A percentile compares a stretch with the other conserved stretches of the same genome.
Evolutionary conservation across 768 basidiomycete species (phyloP).

Genomic region (Termitomyces sp.): DNA sequence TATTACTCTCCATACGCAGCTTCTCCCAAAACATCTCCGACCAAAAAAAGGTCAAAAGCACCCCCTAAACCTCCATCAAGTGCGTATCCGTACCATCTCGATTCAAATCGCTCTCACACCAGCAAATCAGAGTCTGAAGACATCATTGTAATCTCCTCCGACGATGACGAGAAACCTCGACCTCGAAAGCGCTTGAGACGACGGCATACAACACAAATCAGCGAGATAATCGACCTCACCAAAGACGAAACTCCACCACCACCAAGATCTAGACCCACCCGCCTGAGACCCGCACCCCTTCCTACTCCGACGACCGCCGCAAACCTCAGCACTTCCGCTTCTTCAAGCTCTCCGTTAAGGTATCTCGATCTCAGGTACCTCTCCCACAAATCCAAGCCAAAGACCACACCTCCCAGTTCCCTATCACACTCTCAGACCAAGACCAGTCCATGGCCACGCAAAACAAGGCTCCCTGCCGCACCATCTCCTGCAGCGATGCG

Average conservation of each 20-base stretch:
- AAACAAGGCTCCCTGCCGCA: not conserved
- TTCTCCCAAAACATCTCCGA: not conserved
- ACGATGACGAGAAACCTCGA: not conserved
- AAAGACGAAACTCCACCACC: not conserved
- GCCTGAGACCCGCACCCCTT: not conserved
- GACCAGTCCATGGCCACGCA: not conserved
- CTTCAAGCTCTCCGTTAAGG: not conserved
- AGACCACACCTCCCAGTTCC: not conserved
- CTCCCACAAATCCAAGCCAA: not conserved
- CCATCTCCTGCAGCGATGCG: not conserved
- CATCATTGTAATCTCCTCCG: not conserved
- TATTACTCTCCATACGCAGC: not conserved
- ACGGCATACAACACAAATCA: not conserved
- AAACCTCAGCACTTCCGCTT: not conserved
- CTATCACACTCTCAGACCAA: not conserved
- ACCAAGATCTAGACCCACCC: not conserved
- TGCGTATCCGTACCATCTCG: not conserved
- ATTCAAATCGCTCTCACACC: not conserved
- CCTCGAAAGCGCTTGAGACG: not conserved
- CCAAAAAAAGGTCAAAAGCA: not conserved
- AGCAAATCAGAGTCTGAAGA: not conserved
- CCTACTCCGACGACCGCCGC: not conserved
- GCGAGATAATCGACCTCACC: not conserved
- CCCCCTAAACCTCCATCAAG: not conserved
- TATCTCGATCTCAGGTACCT: not conserved